Evolutionary conservation across 2,329 filamentous ascomycete species (phyloP), one percentile per base, ranked within the genome.

Genomic region (Penicillium sumatraense): DNA sequence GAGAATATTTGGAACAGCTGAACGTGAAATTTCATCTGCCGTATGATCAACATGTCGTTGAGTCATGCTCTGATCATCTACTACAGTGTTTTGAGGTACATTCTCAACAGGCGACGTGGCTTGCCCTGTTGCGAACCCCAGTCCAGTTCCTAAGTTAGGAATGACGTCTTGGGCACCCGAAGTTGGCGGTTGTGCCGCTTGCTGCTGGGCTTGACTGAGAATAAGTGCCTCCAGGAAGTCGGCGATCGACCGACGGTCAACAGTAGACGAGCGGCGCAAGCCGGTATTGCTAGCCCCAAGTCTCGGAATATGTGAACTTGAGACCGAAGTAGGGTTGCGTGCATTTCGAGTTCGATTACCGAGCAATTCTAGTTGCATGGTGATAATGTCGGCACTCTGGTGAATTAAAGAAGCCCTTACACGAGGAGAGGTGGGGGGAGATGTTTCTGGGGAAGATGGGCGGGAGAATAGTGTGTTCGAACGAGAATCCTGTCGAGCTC

Each of bases 351-450:
- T 66, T 29, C 68, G 72, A 49, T 70, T 72, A 8, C 69, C 69
- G 42, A 76, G 53, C 8, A 78, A 60, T 48, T 77, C 75, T 35
- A 78, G 58, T 47, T 78, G 74, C 75, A 78, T 77, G 3, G 75
- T 78, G 44, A 77, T 75, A 2, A 76, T 67, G 54, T 77, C 75
- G 1, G 75, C 72, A 50, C 74, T 74, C 42, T 76, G 74, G 54
- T 77, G 75, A 16, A 77, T 72, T 21, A 78, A 61, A 1, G 75
- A 77, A 24, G 75, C 75, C 45, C 75, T 66, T 18, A 78, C 73
- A 5, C 69, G 74, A 44, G 75, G 75, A 4, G 75, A 78, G 6
- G 69, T 69, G 24, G 72, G 73, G 14, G 74, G 73, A 9, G 74
- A 76, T n/a, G 73, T 72, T 38, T 69, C 70, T 7, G 75, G 71